These are phyloP conservation scores for Aureobasidium melanogenum DNA, from an alignment of 2,329 filamentous ascomycete species.

Conservation along the genomic window DNA sequence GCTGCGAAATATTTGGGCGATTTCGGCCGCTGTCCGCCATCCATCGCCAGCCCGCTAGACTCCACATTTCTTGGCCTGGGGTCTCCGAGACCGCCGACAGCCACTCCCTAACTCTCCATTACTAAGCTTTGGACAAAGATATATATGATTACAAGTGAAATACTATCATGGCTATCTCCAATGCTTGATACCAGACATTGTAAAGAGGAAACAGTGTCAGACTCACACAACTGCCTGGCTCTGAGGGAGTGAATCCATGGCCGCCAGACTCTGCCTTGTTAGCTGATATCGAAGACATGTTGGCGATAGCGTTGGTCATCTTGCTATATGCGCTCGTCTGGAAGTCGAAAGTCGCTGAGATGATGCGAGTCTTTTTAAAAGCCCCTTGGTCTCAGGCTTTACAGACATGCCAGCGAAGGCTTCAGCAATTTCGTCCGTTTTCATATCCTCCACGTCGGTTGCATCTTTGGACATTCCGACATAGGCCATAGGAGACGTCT, in stretches of 20 bases:
- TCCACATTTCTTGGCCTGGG: not conserved
- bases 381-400: not conserved
- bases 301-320: not conserved
- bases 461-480: not conserved
- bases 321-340: not conserved
- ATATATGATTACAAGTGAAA: no score
- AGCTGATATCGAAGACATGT: not conserved
- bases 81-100: not conserved
- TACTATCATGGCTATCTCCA: not conserved
- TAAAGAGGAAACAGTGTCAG: not conserved
- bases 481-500: not conserved
- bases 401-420: not conserved
- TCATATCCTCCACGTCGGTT: not conserved
- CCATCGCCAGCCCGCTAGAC: not conserved
- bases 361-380: no score
- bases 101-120: not conserved
- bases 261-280: not conserved
- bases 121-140: not conserved
- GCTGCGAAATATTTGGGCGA: conserved; percentile 3
- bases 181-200: not conserved
- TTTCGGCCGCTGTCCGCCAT: not conserved
- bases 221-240: not conserved
- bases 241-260: not conserved
- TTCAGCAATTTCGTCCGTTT: not conserved
- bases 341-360: not conserved